Base-by-base conservation (phyloP, 352 stramenopile species). In the Aphanomyces euteiches region DNA sequence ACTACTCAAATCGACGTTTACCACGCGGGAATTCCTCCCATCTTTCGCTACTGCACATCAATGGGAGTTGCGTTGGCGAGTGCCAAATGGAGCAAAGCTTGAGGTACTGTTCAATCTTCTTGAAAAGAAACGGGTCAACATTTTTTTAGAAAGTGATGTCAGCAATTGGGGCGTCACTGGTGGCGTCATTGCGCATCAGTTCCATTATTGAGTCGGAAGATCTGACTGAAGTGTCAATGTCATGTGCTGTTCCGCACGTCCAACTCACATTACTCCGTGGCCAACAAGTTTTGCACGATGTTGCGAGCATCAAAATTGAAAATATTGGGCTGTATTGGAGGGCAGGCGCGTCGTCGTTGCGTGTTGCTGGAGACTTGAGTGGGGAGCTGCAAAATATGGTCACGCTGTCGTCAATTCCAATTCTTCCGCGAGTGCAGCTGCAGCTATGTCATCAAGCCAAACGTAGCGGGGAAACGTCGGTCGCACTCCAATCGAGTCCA, bases 31-130 rank as follows among this genome's bases (percentile, higher is more conserved):
- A 3, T 67, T 57, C 41, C 4, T 15, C 10, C 59, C 43, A 19
- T 2, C 17, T 5, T 19, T 50, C 15, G 4, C 3, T n/a, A 39
- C 4, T 19, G 38, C 59, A 5, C 41, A 48, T 4, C 59, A 87
- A 19, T 94, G 87, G 87, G 85, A 94, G 65, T 38, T 94, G 47
- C 76, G 85, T 56, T 94, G 87, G 87, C 79, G 84, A 69, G 80
- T 68, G 19, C 87, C 59, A 19, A 5, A 28, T 6, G 39, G 4
- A 6, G 39, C 59, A 1, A n/a, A 34, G 15, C 15, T 15, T 28
- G 48, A 17, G 58, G 15, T 41, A 28, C 0, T 28, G 28, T 28
- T 28, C 28, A 28, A 28, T 28, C 0, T 28, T 28, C 28, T 28
- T 28, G 28, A 28, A 28, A 28, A 28, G 28, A 28, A 28, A 28